Conservation (phyloP, 306 rosid genomes). For the Dryas octopetala region DNA sequence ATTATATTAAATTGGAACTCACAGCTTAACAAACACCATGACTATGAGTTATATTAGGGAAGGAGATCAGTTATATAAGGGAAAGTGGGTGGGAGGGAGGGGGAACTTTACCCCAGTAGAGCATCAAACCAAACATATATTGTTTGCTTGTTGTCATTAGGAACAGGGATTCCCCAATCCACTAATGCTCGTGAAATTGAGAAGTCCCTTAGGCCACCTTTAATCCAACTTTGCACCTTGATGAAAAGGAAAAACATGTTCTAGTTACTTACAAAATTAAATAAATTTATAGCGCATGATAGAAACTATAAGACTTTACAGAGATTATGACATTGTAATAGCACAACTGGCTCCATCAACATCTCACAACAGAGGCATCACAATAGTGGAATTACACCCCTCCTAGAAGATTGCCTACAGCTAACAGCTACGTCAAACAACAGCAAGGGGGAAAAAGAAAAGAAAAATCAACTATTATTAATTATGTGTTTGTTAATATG, state of each 20-base stretch:
- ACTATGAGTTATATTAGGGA: slow-evolving; percentile 2
- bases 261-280: slow-evolving; percentile 21
- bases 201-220: slow-evolving; percentile 83
- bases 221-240: slow-evolving; percentile 96
- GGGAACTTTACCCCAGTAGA: slow-evolving; percentile 70
- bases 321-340: neutral
- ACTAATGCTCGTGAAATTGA: slow-evolving; percentile 95
- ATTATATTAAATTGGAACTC: neutral
- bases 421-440: too few species aligned
- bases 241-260: slow-evolving; percentile 28
- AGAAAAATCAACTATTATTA: too few species aligned
- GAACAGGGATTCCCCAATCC: slow-evolving; percentile 97
- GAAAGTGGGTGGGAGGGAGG: neutral
- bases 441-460: too few species aligned
- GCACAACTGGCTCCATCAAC: too few species aligned
- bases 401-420: too few species aligned
- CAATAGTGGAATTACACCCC: too few species aligned
- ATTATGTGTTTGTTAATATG: neutral
- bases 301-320: slow-evolving; percentile 10
- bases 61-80: neutral
- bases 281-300: slow-evolving; percentile 1
- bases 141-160: slow-evolving; percentile 81
- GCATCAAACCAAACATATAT: slow-evolving; percentile 99
- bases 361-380: too few species aligned
- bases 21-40: slow-evolving; percentile 7